These are phyloP conservation scores for Clonostachys sp. DNA, from an alignment of 2,329 filamentous ascomycete species.

Conservation along the genomic window DNA sequence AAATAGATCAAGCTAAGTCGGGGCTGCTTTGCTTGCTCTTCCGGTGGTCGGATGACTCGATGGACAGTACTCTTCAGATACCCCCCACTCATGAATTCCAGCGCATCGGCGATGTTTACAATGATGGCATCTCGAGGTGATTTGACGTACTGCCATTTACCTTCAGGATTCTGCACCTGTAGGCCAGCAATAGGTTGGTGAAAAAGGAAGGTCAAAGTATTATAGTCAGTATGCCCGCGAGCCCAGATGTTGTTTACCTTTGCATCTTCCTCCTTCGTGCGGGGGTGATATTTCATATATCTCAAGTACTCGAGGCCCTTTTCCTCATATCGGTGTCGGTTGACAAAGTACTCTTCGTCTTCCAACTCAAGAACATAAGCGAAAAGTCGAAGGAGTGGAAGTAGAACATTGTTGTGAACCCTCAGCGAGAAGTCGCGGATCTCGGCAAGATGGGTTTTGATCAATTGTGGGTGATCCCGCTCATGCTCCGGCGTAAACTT, in stretches of 20 bases:
- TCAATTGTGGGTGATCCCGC: not conserved
- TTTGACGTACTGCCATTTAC: not conserved
- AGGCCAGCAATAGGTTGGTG: not conserved
- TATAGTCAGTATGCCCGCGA: not conserved
- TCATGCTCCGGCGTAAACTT: not conserved
- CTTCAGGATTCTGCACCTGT: not conserved
- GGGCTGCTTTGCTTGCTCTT: not conserved
- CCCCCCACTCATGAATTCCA: not conserved
- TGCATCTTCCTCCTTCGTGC: not conserved
- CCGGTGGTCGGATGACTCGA: not conserved
- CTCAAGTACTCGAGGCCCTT: not conserved
- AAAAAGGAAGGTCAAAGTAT: not conserved
- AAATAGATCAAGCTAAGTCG: not conserved
- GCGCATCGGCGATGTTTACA: not conserved
- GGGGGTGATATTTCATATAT: not conserved
- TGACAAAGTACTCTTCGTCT: not conserved
- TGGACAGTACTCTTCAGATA: not conserved
- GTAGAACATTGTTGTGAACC: not conserved
- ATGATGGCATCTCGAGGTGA: not conserved
- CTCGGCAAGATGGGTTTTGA: not conserved
- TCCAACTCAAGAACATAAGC: not conserved
- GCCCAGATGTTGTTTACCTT: not conserved
- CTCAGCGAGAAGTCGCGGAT: not conserved
- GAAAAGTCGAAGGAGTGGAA: not conserved
- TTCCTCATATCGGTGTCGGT: not conserved